These are phyloP conservation scores for Xylaria venustula DNA, from an alignment of 495 filamentous ascomycete species.

Conservation along the genomic window DNA sequence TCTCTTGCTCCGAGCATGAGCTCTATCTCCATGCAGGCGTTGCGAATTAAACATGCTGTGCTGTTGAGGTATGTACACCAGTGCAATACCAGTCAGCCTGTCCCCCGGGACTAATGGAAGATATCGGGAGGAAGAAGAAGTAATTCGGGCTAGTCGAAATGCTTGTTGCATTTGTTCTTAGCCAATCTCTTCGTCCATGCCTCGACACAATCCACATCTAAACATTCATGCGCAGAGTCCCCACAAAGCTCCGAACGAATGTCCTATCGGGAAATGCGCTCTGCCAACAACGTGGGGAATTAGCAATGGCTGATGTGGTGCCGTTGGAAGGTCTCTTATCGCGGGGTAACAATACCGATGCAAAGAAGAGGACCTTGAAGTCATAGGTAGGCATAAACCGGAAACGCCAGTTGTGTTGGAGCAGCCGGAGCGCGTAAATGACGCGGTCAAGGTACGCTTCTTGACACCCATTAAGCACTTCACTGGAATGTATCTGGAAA, in stretches of 20 bases:
- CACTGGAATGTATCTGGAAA: too few relatives aligned
- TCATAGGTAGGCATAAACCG: conserved; percentile 13
- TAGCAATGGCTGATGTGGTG: conserved; percentile 30
- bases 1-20: conserved; percentile 20
- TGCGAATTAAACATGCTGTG: not conserved
- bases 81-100: not conserved
- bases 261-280: conserved; percentile 19
- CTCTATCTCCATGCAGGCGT: not conserved
- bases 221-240: conserved; percentile 10
- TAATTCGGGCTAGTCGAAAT: conserved; percentile 3
- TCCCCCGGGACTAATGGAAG: not conserved
- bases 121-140: conserved; percentile 1
- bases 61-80: not conserved
- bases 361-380: conserved; percentile 17
- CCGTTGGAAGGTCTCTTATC: conserved; percentile 15
- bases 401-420: not conserved
- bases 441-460: conserved; percentile 2
- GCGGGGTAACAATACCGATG: conserved; percentile 24
- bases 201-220: conserved; percentile 1
- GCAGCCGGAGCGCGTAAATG: not conserved
- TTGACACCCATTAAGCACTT: too few relatives aligned
- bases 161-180: not conserved
- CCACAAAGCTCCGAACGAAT: conserved; percentile 19
- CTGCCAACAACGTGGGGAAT: conserved; percentile 37
- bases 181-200: conserved; percentile 1